Evolutionary conservation across 805 yeast genomes (phyloP), one percentile per base, ranked within the genome.

Genomic region (Wickerhamomyces mucosus): DNA sequence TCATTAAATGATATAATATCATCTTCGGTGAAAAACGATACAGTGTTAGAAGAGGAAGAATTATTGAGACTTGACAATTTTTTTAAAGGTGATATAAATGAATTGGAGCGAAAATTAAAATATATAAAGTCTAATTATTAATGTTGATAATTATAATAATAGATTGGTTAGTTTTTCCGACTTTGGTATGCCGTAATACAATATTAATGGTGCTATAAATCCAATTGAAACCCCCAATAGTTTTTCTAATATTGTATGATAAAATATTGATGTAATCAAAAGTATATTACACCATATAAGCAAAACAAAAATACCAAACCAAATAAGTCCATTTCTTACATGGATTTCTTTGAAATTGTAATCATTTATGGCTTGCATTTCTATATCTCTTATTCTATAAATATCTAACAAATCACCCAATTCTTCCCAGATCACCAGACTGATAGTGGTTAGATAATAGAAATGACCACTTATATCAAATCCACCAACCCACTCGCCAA

Each of bases 241-340:
- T 48, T 86, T 86, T 50, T 89, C 97, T 2, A 56, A 33, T 9
- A 79, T 48, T 1, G 92, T 75, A 55, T 89, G 97, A 63, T 86
- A 89, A 52, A 83, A 82, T 11, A 78, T 60, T 29, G 86, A 69
- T 1, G 97, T 89, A 65, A 84, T 72, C 14, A 78, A 55, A 20
- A 86, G 59, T 23, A 61, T 32, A 13, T 39, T 28, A 74, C 79
- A 74, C 78, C 89, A 84, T 3, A 53, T 36, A 3, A 33, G n/a
- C 13, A 63, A 13, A 1, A 48, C 40, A 7, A 31, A 10, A 1
- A 48, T 6, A 4, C 36, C 31, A 2, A 34, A 7, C 44, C 46
- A 41, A 30, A 41, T 41, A 21, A 41, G 19, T 6, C 31, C 12
- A 18, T 33, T 37, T 3, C 35, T 12, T 3, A 31, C 13, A n/a